Evolutionary conservation across 2,329 filamentous ascomycete genomes (phyloP).

Genomic region (Colletotrichum scovillei): DNA sequence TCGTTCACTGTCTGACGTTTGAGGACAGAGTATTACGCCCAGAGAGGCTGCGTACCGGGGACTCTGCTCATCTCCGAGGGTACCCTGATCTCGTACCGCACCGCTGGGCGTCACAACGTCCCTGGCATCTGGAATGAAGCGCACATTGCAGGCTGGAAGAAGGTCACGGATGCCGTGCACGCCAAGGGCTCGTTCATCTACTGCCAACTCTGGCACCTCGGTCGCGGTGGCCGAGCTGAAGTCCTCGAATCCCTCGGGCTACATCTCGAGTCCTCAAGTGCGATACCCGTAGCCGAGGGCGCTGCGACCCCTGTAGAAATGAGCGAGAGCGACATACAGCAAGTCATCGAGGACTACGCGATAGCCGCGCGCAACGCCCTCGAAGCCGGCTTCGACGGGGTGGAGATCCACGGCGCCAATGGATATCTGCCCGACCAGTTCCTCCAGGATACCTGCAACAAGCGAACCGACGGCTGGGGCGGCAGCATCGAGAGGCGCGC

Average conservation of each 20-base stretch:
- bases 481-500: constrained; percentile 65
- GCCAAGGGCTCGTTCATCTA: constrained; percentile 70
- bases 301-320: constrained; percentile 69
- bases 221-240: constrained; percentile 59
- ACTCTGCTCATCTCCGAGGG: constrained; percentile 69
- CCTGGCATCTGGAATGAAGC: constrained; percentile 68
- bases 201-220: constrained; percentile 73
- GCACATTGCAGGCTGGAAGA: constrained; percentile 71
- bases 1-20: background rate
- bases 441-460: constrained; percentile 61
- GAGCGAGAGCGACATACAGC: constrained; percentile 73
- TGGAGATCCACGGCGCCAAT: constrained; percentile 69
- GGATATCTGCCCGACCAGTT: constrained; percentile 76
- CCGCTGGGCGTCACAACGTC: constrained; percentile 57
- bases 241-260: constrained; percentile 53
- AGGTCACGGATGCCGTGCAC: constrained; percentile 72
- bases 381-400: constrained; percentile 75
- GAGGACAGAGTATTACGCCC: constrained; percentile 42
- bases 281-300: constrained; percentile 59
- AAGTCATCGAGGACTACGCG: constrained; percentile 70
- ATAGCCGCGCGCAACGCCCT: constrained; percentile 67
- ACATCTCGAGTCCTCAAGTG: constrained; percentile 58
- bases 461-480: constrained; percentile 65
- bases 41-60: constrained; percentile 48
- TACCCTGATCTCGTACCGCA: constrained; percentile 61